Evolutionary conservation across 164 flowering plant species (phyloP), one percentile per base, ranked within the genome.

Genomic region (Annona squamosa): DNA sequence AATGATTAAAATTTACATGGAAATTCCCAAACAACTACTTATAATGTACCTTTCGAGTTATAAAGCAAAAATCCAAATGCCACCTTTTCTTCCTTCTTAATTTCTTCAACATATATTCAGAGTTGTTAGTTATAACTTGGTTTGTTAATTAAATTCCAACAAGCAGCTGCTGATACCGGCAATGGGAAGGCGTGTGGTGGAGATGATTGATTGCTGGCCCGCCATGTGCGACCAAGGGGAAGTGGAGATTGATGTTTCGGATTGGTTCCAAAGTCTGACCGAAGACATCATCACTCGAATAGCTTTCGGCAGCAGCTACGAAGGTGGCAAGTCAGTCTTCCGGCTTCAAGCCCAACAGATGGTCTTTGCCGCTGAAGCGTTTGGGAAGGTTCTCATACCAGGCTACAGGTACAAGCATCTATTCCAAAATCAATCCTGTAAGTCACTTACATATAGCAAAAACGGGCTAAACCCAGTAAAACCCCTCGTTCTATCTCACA

Each of bases 281-380:
- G 97, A 91, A 80, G 96, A 94, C 3, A 86, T 89, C 17, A 89
- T 94, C 12, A 88, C 96, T 0, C 63, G 90, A 65, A 85, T 90
- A 0, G 89, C 91, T 5, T 93, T 95, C 45, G 99, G 99, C 0
- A 84, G 86, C 69, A 90, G 97, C 86, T 89, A 91, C 48, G 88
- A 90, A 79, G 93, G 91, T 2, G 98, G 98, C 0, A 86, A 82
- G 66, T 87, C 88, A 67, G 87, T 95, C 76, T 95, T 88, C 74
- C 52, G 82, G n/a, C 71, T 95, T 1, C 99, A 95, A 81, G 79
- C 88, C 0, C 88, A 90, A 64, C 99, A 95, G 72, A 90, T 91
- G 94, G 74, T 79, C 17, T 80, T 86, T 4, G 93, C 92, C 3
- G 88, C 94, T 1, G 94, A 92, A 61, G 91, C 96, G 1, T 95